Conservation (phyloP, 345 rosid genomes). For the Rubroshorea leprosula region DNA sequence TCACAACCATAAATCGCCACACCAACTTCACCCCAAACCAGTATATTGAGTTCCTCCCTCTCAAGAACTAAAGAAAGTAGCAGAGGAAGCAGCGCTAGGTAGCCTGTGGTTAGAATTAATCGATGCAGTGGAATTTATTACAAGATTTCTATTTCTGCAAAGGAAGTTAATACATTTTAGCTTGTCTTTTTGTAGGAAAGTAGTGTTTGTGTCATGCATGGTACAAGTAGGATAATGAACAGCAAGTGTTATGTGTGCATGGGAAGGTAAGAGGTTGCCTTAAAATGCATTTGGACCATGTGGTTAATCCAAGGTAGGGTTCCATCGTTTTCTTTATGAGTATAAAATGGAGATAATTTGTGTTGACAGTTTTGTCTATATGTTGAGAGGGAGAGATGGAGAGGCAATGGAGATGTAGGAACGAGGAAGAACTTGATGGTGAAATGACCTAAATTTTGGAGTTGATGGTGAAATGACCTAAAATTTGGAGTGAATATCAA, state of each 20-base stretch:
- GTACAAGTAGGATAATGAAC: constrained; percentile 23
- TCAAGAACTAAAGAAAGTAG: constrained; percentile 34
- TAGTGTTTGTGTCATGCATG: constrained; percentile 24
- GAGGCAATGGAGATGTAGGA: constrained; percentile 10
- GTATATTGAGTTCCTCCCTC: constrained; percentile 60
- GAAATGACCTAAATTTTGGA: constrained; percentile 21
- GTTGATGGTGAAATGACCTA: constrained; percentile 26
- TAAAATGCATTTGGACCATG: constrained; percentile 30
- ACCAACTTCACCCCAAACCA: constrained; percentile 34
- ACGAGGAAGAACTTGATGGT: constrained; percentile 17
- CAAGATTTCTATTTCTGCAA: constrained; percentile 15
- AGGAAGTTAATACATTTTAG: constrained; percentile 14
- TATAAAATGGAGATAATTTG: constrained; percentile 3
- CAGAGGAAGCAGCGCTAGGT: background rate
- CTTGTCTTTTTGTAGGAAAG: constrained; percentile 35
- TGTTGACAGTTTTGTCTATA: constrained; percentile 24
- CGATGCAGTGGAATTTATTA: constrained; percentile 20
- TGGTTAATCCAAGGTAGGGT: constrained; percentile 17
- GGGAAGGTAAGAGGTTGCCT: constrained; percentile 14
- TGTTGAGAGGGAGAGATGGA: constrained; percentile 11
- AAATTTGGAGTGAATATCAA: constrained; percentile 14
- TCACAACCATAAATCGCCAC: constrained; percentile 21
- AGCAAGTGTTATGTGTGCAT: background rate
- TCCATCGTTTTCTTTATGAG: constrained; percentile 12
- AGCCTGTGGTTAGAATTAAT: constrained; percentile 55